Conservation (phyloP, 768 basidiomycete species). For the Suillus hirtellus region DNA sequence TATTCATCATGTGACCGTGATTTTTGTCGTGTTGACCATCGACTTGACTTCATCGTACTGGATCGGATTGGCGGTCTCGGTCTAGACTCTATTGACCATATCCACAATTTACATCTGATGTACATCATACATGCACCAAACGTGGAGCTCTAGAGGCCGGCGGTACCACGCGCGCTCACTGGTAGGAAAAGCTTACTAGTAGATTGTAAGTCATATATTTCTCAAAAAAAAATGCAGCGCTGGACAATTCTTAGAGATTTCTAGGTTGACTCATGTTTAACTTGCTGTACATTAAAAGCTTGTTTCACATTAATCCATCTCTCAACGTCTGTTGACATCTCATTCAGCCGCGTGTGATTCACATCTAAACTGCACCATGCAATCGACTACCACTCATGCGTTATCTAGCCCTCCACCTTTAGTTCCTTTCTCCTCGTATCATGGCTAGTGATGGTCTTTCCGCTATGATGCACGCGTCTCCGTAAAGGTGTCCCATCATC, state of each 20-base stretch:
- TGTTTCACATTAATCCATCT: not conserved
- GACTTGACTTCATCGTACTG: no score
- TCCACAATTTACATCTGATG: not conserved
- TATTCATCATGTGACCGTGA: slow-evolving; percentile 30
- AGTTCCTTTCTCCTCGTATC: no score
- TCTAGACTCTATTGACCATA: not conserved
- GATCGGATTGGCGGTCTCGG: not conserved
- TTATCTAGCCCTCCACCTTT: no score
- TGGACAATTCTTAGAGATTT: not conserved
- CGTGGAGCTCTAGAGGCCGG: not conserved
- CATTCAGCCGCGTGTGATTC: not conserved
- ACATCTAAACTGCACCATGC: not conserved
- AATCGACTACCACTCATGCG: not conserved
- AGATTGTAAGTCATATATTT: not conserved
- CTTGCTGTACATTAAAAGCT: not conserved
- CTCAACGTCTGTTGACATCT: not conserved
- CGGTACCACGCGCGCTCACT: not conserved
- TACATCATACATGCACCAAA: not conserved
- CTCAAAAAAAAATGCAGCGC: not conserved
- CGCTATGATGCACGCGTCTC: slow-evolving; percentile 8
- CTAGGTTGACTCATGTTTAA: not conserved
- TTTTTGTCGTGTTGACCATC: slow-evolving; percentile 4
- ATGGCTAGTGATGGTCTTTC: not conserved
- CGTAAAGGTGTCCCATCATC: slow-evolving; percentile 4
- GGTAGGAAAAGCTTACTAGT: not conserved